Conservation (phyloP, 495 filamentous ascomycete species). For the Hypoxylon perforatum region DNA sequence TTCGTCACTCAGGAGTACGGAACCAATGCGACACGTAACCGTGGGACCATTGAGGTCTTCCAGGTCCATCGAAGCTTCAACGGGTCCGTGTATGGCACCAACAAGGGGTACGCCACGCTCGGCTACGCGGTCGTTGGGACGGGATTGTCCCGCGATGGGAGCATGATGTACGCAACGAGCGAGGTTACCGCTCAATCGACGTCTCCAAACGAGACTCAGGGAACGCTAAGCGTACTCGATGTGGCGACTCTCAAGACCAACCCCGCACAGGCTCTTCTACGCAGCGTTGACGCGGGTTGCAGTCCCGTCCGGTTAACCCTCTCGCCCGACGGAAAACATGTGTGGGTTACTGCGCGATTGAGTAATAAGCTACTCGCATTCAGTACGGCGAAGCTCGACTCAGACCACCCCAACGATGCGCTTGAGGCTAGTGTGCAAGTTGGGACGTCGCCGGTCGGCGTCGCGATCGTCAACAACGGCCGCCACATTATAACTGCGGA, state of each 20-base stretch:
- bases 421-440: conserved; percentile 43
- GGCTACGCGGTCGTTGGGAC: conserved; percentile 35
- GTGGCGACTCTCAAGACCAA: conserved; percentile 31
- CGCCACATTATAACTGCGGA: conserved; percentile 37
- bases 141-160: conserved; percentile 36
- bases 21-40: conserved; percentile 12
- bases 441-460: conserved; percentile 40
- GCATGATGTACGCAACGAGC: conserved; percentile 38
- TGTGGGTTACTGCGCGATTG: conserved; percentile 36
- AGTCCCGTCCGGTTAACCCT: conserved; percentile 31
- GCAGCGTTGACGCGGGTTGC: conserved; percentile 32
- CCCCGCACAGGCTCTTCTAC: conserved; percentile 31
- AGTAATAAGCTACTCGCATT: conserved; percentile 44
- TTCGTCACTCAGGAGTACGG: conserved; percentile 44
- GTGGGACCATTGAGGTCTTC: conserved; percentile 37
- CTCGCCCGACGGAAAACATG: conserved; percentile 25
- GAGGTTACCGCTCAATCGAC: conserved; percentile 15
- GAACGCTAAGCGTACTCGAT: conserved; percentile 31
- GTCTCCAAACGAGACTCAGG: conserved; percentile 21
- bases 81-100: conserved; percentile 28
- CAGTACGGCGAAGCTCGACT: conserved; percentile 37
- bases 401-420: conserved; percentile 37
- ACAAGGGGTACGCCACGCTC: conserved; percentile 33
- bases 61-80: conserved; percentile 26
- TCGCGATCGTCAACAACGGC: conserved; percentile 28